phyloP scores from a whole-genome alignment of 2,329 filamentous ascomycete species.

The Fusarium tjaetaba region DNA sequence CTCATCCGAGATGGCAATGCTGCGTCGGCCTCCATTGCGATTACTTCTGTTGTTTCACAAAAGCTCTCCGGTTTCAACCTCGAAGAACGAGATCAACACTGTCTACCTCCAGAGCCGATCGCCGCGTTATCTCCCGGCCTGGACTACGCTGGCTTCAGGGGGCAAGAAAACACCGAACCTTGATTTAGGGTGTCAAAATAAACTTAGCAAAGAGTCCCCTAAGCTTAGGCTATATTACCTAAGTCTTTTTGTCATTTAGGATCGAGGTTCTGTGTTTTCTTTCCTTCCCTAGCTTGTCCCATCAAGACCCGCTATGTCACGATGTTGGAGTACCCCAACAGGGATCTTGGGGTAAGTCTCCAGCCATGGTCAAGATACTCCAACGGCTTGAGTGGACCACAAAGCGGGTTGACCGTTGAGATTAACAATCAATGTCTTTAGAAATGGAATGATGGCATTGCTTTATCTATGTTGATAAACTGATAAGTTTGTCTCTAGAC shows the following conservation, averaged over 20 bases:
- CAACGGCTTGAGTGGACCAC: background rate
- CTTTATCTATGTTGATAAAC: background rate
- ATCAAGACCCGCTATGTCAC: background rate
- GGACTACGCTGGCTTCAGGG: background rate
- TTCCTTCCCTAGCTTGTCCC: too few relatives aligned
- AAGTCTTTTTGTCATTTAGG: too few relatives aligned
- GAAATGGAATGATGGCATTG: background rate
- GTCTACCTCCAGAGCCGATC: background rate
- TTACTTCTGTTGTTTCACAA: background rate
- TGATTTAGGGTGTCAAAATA: too few relatives aligned
- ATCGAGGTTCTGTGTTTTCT: too few relatives aligned
- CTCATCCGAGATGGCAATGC: background rate
- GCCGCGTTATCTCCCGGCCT: background rate
- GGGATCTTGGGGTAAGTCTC: constrained; percentile 1
- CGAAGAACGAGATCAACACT: fast-evolving
- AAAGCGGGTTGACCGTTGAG: background rate
- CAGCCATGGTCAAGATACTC: background rate
- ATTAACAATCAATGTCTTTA: background rate
- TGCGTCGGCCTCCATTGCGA: background rate
- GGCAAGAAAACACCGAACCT: too few relatives aligned
- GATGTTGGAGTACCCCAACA: constrained; percentile 11
- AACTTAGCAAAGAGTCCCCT: too few relatives aligned
- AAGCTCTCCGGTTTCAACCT: background rate
- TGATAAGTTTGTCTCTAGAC: background rate
- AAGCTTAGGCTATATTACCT: too few relatives aligned